Evolutionary conservation across 2,329 filamentous ascomycete genomes (phyloP), one percentile per base, ranked within the genome.

Genomic region (Colletotrichum eremochloae): DNA sequence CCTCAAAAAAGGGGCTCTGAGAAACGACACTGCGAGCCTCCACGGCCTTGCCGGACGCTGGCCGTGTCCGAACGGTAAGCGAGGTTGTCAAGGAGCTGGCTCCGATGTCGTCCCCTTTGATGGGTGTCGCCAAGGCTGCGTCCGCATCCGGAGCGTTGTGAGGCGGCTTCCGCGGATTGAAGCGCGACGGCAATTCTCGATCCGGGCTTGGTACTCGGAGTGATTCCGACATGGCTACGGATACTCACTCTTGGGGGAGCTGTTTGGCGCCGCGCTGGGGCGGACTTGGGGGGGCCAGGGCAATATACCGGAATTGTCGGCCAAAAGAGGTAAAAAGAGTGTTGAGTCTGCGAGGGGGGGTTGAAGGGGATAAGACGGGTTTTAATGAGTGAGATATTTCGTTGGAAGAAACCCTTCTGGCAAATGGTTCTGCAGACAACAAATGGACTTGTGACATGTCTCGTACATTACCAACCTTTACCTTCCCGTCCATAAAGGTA

Each of bases 71-170:
- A 48, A 72, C 20, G 15, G 70, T 36, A 33, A 72, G 53, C 8
- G 33, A 38, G 15, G 42, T 38, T 48, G 46, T 55, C 40, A 50
- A 61, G 14, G 46, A 33, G 20, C 48, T 38, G 57, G 20, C 29
- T 1, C n/a, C 48, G 40, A 15, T 7, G 38, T 48, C 48, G 18
- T 61, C 55, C 18, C 29, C 46, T 20, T 55, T 42, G 61, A 50
- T 50, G 24, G 55, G 42, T 61, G 61, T 44, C 64, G 66, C 67
- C 70, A 55, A 69, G 67, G 40, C 46, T 44, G 66, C 55, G 18
- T 70, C 70, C 70, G 70, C 55, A 72, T 70, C 55, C 70, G 70
- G 55, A 65, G 55, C 55, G 66, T 31, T 70, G 15, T 57, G 61
- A 70, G 33, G 40, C 70, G 70, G 48, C 66, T 70, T 67, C 40